Conservation (phyloP, 2,329 filamentous ascomycete genomes). For the Pseudogymnoascus sp. region DNA sequence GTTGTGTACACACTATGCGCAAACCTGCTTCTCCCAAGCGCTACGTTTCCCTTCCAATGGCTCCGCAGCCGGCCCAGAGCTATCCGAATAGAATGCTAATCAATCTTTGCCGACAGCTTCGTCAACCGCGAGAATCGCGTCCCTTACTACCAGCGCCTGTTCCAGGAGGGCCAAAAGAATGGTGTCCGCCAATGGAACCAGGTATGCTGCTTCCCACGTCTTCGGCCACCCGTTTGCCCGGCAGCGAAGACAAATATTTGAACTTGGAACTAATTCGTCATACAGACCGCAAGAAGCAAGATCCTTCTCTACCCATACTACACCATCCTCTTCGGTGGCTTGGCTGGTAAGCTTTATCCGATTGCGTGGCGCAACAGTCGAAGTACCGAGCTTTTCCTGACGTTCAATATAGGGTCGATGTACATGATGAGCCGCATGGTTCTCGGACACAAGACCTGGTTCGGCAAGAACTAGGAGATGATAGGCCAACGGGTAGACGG, state of each 20-base stretch:
- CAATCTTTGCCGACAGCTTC: conserved; percentile 33
- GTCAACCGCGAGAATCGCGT: conserved; percentile 72
- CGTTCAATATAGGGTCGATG: conserved; percentile 38
- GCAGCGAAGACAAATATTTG: conserved; percentile 12
- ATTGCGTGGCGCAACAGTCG: background rate
- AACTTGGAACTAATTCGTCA: conserved; percentile 12
- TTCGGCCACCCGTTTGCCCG: conserved; percentile 1
- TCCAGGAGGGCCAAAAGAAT: conserved; percentile 65
- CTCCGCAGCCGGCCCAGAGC: background rate
- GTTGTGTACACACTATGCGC: background rate
- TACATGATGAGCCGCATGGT: conserved; percentile 72
- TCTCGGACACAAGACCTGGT: conserved; percentile 75
- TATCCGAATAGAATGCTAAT: conserved; percentile 21
- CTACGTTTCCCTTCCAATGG: conserved; percentile 4
- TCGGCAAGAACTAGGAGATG: conserved; percentile 45
- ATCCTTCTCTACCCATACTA: conserved; percentile 64
- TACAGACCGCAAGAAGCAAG: conserved; percentile 58
- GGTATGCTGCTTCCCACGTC: conserved; percentile 46
- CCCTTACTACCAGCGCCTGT: conserved; percentile 66
- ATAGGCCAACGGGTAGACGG: background rate
- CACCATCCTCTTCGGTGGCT: conserved; percentile 54
- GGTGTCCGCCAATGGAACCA: conserved; percentile 71
- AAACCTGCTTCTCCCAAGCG: too few relatives aligned
- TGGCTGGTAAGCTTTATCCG: conserved; percentile 48
- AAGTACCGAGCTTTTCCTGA: background rate